Evolutionary conservation across 2,329 filamentous ascomycete genomes (phyloP).

Genomic region (Cordyceps cateniannulata): DNA sequence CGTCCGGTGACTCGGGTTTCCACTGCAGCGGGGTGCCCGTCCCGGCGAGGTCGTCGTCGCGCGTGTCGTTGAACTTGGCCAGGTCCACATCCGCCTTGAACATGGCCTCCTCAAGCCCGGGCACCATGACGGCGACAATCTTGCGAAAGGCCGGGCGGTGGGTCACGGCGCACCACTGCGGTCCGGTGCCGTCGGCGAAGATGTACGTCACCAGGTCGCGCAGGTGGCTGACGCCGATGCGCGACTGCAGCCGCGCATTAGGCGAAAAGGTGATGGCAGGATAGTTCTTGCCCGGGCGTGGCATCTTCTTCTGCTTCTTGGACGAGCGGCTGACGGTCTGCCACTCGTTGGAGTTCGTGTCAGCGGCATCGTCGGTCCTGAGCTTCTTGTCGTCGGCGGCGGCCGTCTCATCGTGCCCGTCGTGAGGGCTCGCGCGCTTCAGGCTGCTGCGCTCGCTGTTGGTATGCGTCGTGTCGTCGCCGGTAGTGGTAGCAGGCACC

Average conservation of each 20-base stretch:
- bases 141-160: slow-evolving; percentile 63
- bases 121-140: slow-evolving; percentile 85
- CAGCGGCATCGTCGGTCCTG: neutral
- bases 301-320: slow-evolving; percentile 57
- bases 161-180: slow-evolving; percentile 58
- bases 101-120: slow-evolving; percentile 85
- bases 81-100: slow-evolving; percentile 60
- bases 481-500: neutral
- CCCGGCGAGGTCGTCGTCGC: slow-evolving; percentile 23
- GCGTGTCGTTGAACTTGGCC: slow-evolving; percentile 35
- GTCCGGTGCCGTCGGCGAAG: slow-evolving; percentile 57
- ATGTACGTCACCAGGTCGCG: slow-evolving; percentile 61
- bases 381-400: neutral
- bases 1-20: slow-evolving; percentile 43
- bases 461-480: slow-evolving; percentile 11
- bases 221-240: slow-evolving; percentile 56
- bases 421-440: slow-evolving; percentile 45
- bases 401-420: slow-evolving; percentile 18
- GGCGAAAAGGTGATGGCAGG: slow-evolving; percentile 52
- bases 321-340: slow-evolving; percentile 46
- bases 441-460: slow-evolving; percentile 33
- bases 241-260: slow-evolving; percentile 52
- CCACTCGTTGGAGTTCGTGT: slow-evolving; percentile 38
- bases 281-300: slow-evolving; percentile 50
- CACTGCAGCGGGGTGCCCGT: neutral